These are phyloP conservation scores for Boletus sp. DNA, from an alignment of 1,284 basidiomycete genomes.

Conservation along the genomic window DNA sequence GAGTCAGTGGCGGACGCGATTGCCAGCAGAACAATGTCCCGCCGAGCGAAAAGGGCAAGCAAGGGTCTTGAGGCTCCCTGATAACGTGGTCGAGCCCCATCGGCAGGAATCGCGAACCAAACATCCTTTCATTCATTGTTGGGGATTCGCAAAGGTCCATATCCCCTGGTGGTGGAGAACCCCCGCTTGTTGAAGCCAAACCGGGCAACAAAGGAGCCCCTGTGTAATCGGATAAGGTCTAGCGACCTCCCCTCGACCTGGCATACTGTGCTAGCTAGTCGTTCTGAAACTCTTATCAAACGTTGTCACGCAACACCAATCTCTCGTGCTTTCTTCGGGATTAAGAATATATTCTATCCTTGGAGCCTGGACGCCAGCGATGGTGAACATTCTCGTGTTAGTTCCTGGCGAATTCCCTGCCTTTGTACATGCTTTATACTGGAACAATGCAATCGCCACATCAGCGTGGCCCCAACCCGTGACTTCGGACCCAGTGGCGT, in stretches of 20 bases:
- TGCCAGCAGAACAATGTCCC: constrained; percentile 6
- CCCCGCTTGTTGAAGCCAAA: background rate
- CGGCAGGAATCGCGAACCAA: too few species aligned
- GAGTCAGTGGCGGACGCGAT: background rate
- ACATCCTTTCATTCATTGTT: background rate
- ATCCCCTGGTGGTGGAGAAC: background rate
- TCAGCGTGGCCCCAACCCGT: constrained; percentile 65
- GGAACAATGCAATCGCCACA: constrained; percentile 66
- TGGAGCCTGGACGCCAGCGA: background rate
- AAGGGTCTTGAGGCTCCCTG: background rate
- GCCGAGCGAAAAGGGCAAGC: background rate
- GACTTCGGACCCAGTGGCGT: constrained; percentile 57
- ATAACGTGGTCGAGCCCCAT: background rate
- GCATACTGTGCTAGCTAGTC: background rate
- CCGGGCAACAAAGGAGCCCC: background rate
- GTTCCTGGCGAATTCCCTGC: constrained; percentile 63
- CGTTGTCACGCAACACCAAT: background rate
- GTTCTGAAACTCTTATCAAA: background rate
- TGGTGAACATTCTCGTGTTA: constrained; percentile 17
- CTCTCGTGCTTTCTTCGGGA: background rate
- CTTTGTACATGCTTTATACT: constrained; percentile 57
- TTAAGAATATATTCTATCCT: background rate
- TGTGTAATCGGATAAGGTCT: background rate
- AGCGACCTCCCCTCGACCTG: background rate
- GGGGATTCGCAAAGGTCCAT: background rate